phyloP scores from a whole-genome alignment of 2,329 filamentous ascomycete species.

The Biscogniauxia sp. region DNA sequence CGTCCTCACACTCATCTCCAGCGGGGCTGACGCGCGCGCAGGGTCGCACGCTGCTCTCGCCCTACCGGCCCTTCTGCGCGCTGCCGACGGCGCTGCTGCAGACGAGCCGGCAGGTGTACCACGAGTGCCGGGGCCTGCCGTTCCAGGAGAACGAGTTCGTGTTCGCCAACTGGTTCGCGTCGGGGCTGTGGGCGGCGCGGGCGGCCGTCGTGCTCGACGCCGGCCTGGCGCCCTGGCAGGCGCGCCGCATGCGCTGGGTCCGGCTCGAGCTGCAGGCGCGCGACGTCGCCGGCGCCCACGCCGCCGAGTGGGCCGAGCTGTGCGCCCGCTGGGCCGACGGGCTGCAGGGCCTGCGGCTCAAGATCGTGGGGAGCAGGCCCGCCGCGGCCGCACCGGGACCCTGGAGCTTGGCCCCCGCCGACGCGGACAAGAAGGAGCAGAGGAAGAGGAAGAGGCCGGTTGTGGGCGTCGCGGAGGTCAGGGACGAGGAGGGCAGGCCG shows the following conservation, averaged over 20 bases:
- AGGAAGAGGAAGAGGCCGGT: constrained; percentile 17
- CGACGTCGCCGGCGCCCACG: constrained; percentile 34
- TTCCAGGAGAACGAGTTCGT: constrained; percentile 45
- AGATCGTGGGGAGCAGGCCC: constrained; percentile 33
- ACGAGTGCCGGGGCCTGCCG: constrained; percentile 40
- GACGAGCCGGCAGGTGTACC: constrained; percentile 40
- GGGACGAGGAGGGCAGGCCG: constrained; percentile 9
- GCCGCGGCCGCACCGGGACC: constrained; percentile 15
- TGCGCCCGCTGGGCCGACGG: constrained; percentile 36
- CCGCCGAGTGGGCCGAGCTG: constrained; percentile 36
- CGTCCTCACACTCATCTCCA: not conserved
- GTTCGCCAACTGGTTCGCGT: constrained; percentile 46
- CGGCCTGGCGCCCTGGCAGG: constrained; percentile 41
- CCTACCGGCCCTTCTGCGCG: constrained; percentile 37
- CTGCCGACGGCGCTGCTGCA: constrained; percentile 41
- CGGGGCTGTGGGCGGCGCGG: constrained; percentile 41
- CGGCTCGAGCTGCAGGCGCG: constrained; percentile 40
- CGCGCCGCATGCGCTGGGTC: constrained; percentile 37
- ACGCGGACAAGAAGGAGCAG: too few relatives aligned
- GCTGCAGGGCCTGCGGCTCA: constrained; percentile 40
- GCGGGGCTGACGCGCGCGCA: not conserved
- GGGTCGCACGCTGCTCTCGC: constrained; percentile 27
- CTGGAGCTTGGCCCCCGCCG: constrained; percentile 5
- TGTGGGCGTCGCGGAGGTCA: constrained; percentile 4
- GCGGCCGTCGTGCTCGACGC: constrained; percentile 30